Conservation (phyloP, 2,329 filamentous ascomycete species). For the Helotiales sp. region DNA sequence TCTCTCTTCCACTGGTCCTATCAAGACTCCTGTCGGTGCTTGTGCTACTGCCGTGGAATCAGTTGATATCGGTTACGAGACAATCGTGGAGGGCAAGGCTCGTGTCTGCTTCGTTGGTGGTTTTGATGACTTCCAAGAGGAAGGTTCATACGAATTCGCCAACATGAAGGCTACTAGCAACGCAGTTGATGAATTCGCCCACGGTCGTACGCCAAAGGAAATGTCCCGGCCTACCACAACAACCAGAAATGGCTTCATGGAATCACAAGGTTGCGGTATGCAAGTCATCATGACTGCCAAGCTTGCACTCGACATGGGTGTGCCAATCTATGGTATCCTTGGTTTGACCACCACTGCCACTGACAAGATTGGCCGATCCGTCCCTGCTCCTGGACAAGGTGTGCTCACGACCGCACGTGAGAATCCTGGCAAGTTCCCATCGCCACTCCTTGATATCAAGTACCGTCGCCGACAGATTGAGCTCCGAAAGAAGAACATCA, state of each 20-base stretch:
- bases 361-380: slow-evolving; percentile 98
- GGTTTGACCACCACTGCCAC: slow-evolving; percentile 94
- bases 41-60: slow-evolving; percentile 98
- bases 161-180: slow-evolving; percentile 99
- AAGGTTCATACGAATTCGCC: slow-evolving; percentile 98
- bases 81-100: slow-evolving; percentile 97
- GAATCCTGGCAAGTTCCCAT: slow-evolving; percentile 87
- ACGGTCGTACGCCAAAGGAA: slow-evolving; percentile 91
- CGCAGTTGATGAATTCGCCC: slow-evolving; percentile 91
- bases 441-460: slow-evolving; percentile 93
- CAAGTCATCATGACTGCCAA: slow-evolving; percentile 98
- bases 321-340: slow-evolving; percentile 93
- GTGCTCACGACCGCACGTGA: slow-evolving; percentile 94
- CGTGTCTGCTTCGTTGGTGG: slow-evolving; percentile 96
- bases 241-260: slow-evolving; percentile 97
- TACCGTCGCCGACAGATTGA: slow-evolving; percentile 96
- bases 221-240: slow-evolving; percentile 98
- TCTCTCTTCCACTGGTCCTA: slow-evolving; percentile 92
- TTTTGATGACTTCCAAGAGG: slow-evolving; percentile 98
- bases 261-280: slow-evolving; percentile 97
- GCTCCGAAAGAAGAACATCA: slow-evolving; percentile 89
- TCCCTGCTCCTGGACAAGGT: slow-evolving; percentile 95
- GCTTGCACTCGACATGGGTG: slow-evolving; percentile 96
- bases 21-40: slow-evolving; percentile 97
- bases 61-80: slow-evolving; percentile 96